These are phyloP conservation scores for Camelina sativa DNA, from an alignment of 345 rosid species.

Conservation along the genomic window DNA sequence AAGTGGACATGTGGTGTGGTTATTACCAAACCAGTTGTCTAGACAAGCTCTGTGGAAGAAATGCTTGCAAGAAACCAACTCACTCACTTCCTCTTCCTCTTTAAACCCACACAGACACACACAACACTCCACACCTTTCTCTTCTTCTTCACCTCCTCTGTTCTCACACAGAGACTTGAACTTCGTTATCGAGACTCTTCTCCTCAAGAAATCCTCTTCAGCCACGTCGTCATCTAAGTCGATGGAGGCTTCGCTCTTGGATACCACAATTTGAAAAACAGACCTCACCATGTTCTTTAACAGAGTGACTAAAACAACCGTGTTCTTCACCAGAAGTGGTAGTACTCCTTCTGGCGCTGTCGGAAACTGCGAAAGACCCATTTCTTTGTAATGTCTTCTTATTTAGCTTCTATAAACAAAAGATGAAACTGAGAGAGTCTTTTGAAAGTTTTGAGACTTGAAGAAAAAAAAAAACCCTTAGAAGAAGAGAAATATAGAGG, in stretches of 20 bases:
- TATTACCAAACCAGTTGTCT: constrained; percentile 73
- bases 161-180: constrained; percentile 53
- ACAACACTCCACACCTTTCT: constrained; percentile 57
- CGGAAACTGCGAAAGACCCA: constrained; percentile 82
- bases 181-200: constrained; percentile 56
- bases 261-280: constrained; percentile 49
- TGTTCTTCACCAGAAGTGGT: constrained; percentile 70
- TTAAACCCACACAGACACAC: constrained; percentile 77
- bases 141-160: constrained; percentile 21
- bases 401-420: background rate
- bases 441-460: constrained; percentile 14
- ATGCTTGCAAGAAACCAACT: constrained; percentile 79
- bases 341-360: constrained; percentile 64
- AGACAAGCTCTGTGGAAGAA: constrained; percentile 78
- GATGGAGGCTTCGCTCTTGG: background rate
- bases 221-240: constrained; percentile 39
- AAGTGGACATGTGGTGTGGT: constrained; percentile 71
- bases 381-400: constrained; percentile 16
- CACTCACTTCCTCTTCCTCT: constrained; percentile 82
- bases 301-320: constrained; percentile 60
- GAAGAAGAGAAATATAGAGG: constrained; percentile 7
- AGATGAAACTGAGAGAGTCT: constrained; percentile 10
- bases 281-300: constrained; percentile 64
- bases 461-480: background rate
- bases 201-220: constrained; percentile 31